These are phyloP conservation scores for Sclerotiophoma versabilis DNA, from an alignment of 2,329 filamentous ascomycete species.

Conservation along the genomic window DNA sequence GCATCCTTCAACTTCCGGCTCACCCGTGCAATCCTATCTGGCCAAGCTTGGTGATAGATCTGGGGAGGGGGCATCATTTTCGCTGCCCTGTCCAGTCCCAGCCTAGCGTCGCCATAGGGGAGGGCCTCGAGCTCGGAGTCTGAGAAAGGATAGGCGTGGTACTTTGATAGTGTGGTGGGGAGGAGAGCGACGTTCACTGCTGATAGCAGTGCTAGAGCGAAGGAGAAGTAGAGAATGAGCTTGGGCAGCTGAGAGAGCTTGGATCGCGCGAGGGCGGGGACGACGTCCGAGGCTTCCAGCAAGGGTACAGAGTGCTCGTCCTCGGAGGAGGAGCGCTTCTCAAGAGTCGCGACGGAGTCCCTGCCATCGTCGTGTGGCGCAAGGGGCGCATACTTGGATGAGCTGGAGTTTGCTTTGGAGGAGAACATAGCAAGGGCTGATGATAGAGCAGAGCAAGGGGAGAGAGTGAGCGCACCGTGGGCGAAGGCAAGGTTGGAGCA, in stretches of 20 bases:
- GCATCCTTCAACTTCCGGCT: constrained; percentile 15
- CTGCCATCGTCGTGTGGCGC: not conserved
- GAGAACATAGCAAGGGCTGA: not conserved
- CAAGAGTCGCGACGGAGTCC: not conserved
- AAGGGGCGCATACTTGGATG: not conserved
- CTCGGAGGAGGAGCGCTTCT: not conserved
- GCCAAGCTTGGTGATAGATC: constrained; percentile 9
- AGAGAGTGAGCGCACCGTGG: not conserved
- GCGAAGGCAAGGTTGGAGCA: not conserved
- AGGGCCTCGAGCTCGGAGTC: constrained; percentile 12
- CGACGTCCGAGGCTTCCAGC: not conserved
- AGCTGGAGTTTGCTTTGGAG: not conserved
- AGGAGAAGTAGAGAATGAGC: constrained; percentile 13
- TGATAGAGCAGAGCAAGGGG: not conserved
- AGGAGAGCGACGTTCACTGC: constrained; percentile 11
- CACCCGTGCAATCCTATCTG: constrained; percentile 10
- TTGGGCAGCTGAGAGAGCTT: constrained; percentile 4
- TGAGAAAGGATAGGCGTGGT: constrained; percentile 10
- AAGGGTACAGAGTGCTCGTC: not conserved
- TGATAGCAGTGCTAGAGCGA: constrained; percentile 14
- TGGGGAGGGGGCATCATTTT: constrained; percentile 11
- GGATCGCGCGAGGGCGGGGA: not conserved
- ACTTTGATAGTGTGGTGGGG: constrained; percentile 11
- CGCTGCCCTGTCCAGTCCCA: constrained; percentile 10
- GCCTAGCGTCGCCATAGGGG: constrained; percentile 10